A percentile compares a stretch with the other conserved stretches of the same genome.
phyloP scores from a whole-genome alignment of 768 basidiomycete genomes.

The Termitomyces sp. region DNA sequence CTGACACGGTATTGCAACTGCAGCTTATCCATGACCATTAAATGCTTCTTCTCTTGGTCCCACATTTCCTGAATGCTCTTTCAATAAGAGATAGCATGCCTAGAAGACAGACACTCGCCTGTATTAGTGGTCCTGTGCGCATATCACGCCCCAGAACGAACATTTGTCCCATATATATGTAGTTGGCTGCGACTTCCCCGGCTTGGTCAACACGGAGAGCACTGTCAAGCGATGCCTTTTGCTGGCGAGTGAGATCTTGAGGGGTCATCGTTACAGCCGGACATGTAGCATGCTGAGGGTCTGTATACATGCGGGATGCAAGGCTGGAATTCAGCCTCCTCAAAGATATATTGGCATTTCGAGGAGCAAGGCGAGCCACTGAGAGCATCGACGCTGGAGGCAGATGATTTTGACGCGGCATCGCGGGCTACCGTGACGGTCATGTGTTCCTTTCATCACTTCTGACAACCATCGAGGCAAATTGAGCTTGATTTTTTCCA shows the following conservation, averaged over 20 bases:
- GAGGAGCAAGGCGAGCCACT: slow-evolving; percentile 1
- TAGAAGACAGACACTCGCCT: slow-evolving; percentile 40
- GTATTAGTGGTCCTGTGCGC: slow-evolving; percentile 57
- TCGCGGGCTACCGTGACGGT: slow-evolving; percentile 3
- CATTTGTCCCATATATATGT: slow-evolving; percentile 88
- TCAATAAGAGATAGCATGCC: background rate
- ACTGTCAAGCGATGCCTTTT: slow-evolving; percentile 48
- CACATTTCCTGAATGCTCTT: slow-evolving; percentile 79
- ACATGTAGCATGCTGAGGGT: slow-evolving; percentile 26
- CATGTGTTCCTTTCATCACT: slow-evolving; percentile 6
- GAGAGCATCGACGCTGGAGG: slow-evolving; percentile 3
- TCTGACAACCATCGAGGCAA: slow-evolving; percentile 1
- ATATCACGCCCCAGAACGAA: slow-evolving; percentile 61
- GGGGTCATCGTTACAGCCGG: slow-evolving; percentile 53
- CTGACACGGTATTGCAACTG: slow-evolving; percentile 79
- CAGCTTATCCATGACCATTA: slow-evolving; percentile 79
- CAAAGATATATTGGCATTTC: background rate
- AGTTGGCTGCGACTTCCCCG: slow-evolving; percentile 93
- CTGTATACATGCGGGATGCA: slow-evolving; percentile 46
- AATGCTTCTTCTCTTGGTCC: slow-evolving; percentile 92
- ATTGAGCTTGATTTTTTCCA: slow-evolving; percentile 3
- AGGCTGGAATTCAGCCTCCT: slow-evolving; percentile 3
- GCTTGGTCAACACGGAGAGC: slow-evolving; percentile 92
- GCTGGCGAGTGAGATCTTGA: slow-evolving; percentile 36
- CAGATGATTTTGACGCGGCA: background rate